Percentiles rank a stretch among this genome's conserved stretches.
phyloP scores from a whole-genome alignment of 106 monocot genomes.

The Allium sativum region DNA sequence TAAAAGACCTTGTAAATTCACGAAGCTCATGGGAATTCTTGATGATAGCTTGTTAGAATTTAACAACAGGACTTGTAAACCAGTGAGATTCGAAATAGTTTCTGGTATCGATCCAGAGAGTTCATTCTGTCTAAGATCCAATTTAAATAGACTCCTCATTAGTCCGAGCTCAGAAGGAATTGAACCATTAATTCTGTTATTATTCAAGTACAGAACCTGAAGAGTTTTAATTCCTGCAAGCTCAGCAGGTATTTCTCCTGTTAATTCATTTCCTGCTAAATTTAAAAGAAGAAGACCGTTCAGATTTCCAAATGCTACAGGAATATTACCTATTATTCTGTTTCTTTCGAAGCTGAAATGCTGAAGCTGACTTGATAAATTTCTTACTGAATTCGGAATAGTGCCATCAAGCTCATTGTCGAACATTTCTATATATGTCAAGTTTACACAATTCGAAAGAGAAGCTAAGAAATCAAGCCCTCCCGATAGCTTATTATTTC shows the following conservation, averaged over 20 bases:
- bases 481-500: background rate
- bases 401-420: background rate
- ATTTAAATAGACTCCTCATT: background rate
- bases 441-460: background rate
- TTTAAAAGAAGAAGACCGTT: background rate
- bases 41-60: background rate
- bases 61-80: background rate
- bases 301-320: background rate
- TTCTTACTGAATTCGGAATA: constrained; percentile 4
- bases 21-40: constrained; percentile 2
- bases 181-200: constrained; percentile 2
- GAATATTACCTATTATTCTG: constrained; percentile 1
- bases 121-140: background rate
- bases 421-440: background rate
- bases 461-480: constrained; percentile 2
- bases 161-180: background rate
- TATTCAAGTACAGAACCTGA: background rate
- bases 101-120: constrained; percentile 8
- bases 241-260: constrained; percentile 2
- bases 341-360: background rate
- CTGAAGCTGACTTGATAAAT: background rate
- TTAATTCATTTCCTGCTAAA: background rate
- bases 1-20: background rate
- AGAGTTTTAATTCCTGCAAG: background rate
- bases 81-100: background rate